Base-by-base conservation (phyloP, 108 stramenopile genomes). In the Fistulifera solaris region DNA sequence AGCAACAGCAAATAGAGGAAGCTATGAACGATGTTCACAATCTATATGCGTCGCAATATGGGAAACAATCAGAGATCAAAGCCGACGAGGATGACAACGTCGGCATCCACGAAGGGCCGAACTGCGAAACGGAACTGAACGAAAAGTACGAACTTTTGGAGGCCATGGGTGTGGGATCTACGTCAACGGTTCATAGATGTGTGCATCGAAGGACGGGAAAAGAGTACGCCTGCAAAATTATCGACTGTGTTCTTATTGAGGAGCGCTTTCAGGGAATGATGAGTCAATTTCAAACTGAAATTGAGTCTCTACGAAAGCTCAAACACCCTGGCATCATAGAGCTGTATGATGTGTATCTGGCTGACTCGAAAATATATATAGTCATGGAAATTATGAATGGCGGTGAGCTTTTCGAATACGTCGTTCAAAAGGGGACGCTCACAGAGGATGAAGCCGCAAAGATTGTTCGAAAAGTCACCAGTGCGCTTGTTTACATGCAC, bases 391-490 rank as follows among this genome's bases (percentile, higher is more conserved):
- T 94, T 17, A 96, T 97, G 94, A 71, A 76, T n/a, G 98, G 98
- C 6, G 98, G 98, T 15, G 98, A 99, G 67, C 73, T 99, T 27
- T 99, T 99, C 73, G 98, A 99, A 73, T 96, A 95, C 71, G 94
- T 99, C 12, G 98, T 99, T 38, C 85, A 88, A 46, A 90, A 90
- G 72, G 93, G 89, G 8, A 94, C 93, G 16, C 61, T 89, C 25
- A 80, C 75, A 21, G 88, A 89, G 48, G 89, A 81, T 21, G 98
- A 99, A 59, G 98, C 98, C n/a, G 62, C 84, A 4, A 45, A 58
- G 18, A 94, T 99, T 61, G 89, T 99, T 7, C 67, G 81, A 25
- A 82, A 83, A 66, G 86, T 99, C 1, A 93, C 89, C 1, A 78
- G 78, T 44, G 98, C 96, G 0, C 50, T 99, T 53, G 94, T 92